Evolutionary conservation across 805 yeast species (phyloP).

Genomic region (Saccharomyces cerevisiae): DNA sequence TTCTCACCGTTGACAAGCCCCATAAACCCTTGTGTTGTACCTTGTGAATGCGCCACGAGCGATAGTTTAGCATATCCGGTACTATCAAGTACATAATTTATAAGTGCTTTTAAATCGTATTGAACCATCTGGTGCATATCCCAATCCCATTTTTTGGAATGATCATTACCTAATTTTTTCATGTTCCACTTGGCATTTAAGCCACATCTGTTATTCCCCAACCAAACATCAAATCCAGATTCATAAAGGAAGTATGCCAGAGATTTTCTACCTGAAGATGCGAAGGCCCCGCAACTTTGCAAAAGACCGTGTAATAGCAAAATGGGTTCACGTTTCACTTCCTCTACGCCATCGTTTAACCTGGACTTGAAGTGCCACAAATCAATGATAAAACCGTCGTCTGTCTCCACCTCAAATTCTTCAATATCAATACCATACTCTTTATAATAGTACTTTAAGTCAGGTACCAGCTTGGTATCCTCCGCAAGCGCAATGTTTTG

Average conservation of each 20-base stretch:
- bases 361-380: constrained; percentile 41
- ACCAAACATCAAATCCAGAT: constrained; percentile 77
- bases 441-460: constrained; percentile 59
- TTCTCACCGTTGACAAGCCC: constrained; percentile 45
- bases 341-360: background rate
- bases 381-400: constrained; percentile 70
- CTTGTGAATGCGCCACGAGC: constrained; percentile 83
- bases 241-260: constrained; percentile 50
- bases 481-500: constrained; percentile 20
- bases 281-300: constrained; percentile 78
- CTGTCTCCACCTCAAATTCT: constrained; percentile 55
- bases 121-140: constrained; percentile 75
- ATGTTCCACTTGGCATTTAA: constrained; percentile 59
- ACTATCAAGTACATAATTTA: constrained; percentile 46
- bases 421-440: constrained; percentile 52
- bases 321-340: constrained; percentile 40
- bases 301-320: constrained; percentile 78
- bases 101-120: constrained; percentile 66
- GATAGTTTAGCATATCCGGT: constrained; percentile 41
- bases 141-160: constrained; percentile 78
- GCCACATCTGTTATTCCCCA: constrained; percentile 87
- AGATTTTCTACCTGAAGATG: constrained; percentile 75
- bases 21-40: constrained; percentile 78
- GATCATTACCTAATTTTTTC: constrained; percentile 20
- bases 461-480: constrained; percentile 36